Evolutionary conservation across 2,329 filamentous ascomycete species (phyloP), one percentile per base, ranked within the genome.

Genomic region (Blastomyces parvus): DNA sequence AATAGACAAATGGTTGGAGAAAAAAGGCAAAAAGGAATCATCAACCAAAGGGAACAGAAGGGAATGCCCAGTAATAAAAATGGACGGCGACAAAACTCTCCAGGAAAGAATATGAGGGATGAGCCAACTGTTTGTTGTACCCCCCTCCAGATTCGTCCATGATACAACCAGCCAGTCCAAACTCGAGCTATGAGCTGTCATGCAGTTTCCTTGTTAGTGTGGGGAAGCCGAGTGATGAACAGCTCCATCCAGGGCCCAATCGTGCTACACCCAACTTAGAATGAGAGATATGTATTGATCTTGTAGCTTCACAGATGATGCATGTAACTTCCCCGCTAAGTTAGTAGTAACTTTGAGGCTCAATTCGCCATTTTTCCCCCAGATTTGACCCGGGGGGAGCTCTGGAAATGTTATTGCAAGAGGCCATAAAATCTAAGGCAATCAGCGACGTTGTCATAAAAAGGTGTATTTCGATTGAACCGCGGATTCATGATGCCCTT

Each of bases 281-380:
- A 30, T 59, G 57, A 30, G 57, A 14, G 57, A 33, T 46, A 48
- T 17, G 30, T 59, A 44, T 59, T 25, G 42, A 33, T 46, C 17
- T 33, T 19, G 38, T n/a, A 59, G 36, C 5, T 59, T 9, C 36
- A 42, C 17, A 5, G 30, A 55, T 38, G 44, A 13, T 38, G 38
- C 22, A 33, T 30, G 11, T 33, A 40, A 14, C 9, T 30, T n/a
- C 57, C 57, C 22, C 30, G 25, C 17, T 33, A 11, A 36, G 33
- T 36, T 38, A 38, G 36, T 55, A 55, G 4, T 22, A 4, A 59
- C 44, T 42, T 46, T 59, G 57, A 25, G 57, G 57, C 57, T 59
- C 57, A 42, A 33, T 40, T 40, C 30, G 27, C 17, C 36, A n/a
- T n/a, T n/a, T 27, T 50, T n/a, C 3, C 25, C 22, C 22, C 22